Conservation (phyloP, 164 flowering plant genomes). For the Kalanchoe fedtschenkoi region DNA sequence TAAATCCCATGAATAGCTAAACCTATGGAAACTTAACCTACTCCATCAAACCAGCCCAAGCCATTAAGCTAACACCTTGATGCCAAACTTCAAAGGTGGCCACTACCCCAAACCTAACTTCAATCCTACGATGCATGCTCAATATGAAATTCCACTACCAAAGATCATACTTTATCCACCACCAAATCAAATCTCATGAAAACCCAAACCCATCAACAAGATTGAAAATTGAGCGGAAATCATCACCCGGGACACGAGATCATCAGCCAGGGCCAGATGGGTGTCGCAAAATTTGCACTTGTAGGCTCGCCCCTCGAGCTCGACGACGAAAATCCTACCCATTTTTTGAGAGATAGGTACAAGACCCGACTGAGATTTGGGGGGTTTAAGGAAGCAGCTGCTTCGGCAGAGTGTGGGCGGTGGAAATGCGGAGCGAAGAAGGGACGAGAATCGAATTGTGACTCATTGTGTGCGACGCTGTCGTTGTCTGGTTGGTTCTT, state of each 20-base stretch:
- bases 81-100: not conserved
- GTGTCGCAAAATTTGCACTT: slow-evolving; percentile 65
- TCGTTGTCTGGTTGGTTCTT: too few relatives aligned
- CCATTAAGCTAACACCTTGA: not conserved
- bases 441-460: not conserved
- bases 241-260: slow-evolving; percentile 53
- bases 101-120: not conserved
- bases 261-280: slow-evolving; percentile 48
- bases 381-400: not conserved
- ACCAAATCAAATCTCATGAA: not conserved
- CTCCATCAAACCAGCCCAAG: too few relatives aligned
- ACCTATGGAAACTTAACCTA: too few relatives aligned
- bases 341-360: slow-evolving; percentile 14
- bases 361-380: not conserved
- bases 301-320: slow-evolving; percentile 60
- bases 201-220: not conserved
- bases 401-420: not conserved
- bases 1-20: not conserved
- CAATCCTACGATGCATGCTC: not conserved
- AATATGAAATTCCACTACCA: not conserved
- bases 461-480: too few relatives aligned
- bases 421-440: not conserved
- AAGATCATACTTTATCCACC: not conserved
- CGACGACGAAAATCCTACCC: slow-evolving; percentile 77
- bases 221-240: not conserved